A percentile compares a stretch with the other conserved stretches of the same genome.
Evolutionary conservation across 495 filamentous ascomycete genomes (phyloP).

Genomic region (Talaromyces adpressus): DNA sequence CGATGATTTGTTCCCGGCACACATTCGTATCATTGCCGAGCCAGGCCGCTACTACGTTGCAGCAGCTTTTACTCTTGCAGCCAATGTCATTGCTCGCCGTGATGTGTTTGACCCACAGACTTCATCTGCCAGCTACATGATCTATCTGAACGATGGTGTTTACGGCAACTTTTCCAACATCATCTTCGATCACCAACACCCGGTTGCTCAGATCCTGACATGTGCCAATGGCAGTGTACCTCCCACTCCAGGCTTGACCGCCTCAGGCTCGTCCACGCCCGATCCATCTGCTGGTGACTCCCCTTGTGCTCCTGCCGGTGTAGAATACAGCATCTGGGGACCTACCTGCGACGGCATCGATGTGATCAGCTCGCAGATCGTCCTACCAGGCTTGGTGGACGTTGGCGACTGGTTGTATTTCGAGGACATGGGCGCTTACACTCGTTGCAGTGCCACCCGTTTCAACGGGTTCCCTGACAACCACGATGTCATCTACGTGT

Average conservation of each 20-base stretch:
- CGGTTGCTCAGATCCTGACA: constrained; percentile 72
- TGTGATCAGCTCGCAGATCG: constrained; percentile 72
- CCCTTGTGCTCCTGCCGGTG: constrained; percentile 37
- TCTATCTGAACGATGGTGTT: constrained; percentile 93
- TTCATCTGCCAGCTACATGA: constrained; percentile 70
- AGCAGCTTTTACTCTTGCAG: constrained; percentile 86
- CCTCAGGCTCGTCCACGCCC: constrained; percentile 31
- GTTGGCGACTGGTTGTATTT: constrained; percentile 98
- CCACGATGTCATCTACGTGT: constrained; percentile 90
- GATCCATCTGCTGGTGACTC: constrained; percentile 11
- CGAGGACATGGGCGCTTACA: constrained; percentile 98
- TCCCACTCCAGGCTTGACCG: constrained; percentile 18
- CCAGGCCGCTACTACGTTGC: constrained; percentile 94
- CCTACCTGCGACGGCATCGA: constrained; percentile 98
- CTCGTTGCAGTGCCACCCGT: constrained; percentile 88
- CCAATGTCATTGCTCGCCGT: constrained; percentile 92
- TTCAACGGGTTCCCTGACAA: constrained; percentile 98
- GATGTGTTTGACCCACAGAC: constrained; percentile 59
- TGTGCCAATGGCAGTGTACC: constrained; percentile 39
- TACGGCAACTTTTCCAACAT: constrained; percentile 99
- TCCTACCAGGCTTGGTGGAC: constrained; percentile 65
- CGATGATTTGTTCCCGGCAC: constrained; percentile 78
- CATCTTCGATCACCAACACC: constrained; percentile 97
- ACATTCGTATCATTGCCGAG: constrained; percentile 88
- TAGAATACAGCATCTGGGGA: constrained; percentile 91